These are phyloP conservation scores for Megacollybia marginata DNA, from an alignment of 768 basidiomycete genomes.

Conservation along the genomic window DNA sequence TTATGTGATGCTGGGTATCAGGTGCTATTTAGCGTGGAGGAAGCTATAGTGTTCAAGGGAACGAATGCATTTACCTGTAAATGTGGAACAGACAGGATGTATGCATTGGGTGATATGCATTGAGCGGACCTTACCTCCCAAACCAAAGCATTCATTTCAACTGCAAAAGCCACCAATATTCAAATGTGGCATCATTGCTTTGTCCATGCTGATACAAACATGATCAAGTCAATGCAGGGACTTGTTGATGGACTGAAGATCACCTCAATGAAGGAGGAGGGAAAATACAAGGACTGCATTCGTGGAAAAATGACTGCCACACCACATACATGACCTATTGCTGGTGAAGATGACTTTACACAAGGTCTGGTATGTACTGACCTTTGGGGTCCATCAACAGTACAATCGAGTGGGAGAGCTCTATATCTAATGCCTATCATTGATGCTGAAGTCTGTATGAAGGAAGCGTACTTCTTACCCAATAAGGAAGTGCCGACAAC, in stretches of 20 bases:
- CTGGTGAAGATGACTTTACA: neutral
- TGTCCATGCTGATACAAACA: slow-evolving; percentile 1
- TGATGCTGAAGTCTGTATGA: neutral
- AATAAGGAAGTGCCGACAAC: no score
- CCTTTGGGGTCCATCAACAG: neutral
- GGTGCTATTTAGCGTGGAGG: no score
- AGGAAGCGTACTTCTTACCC: no score
- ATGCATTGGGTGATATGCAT: no score
- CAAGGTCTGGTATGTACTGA: neutral
- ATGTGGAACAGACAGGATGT: no score
- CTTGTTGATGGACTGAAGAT: neutral
- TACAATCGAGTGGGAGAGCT: neutral
- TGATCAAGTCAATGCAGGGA: neutral
- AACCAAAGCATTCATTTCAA: slow-evolving; percentile 8
- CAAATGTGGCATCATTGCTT: slow-evolving; percentile 20
- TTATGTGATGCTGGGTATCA: no score
- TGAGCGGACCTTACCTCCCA: slow-evolving; percentile 1
- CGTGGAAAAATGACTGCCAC: neutral
- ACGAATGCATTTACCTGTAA: no score
- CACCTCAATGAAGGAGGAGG: no score
- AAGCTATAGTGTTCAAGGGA: no score
- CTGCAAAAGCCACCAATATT: slow-evolving; percentile 11
- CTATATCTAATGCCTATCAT: slow-evolving; percentile 1
- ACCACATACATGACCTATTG: neutral
- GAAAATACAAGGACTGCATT: neutral